These are phyloP conservation scores for Phaeoacremonium minimum DNA, from an alignment of 2,329 filamentous ascomycete species.

Conservation along the genomic window DNA sequence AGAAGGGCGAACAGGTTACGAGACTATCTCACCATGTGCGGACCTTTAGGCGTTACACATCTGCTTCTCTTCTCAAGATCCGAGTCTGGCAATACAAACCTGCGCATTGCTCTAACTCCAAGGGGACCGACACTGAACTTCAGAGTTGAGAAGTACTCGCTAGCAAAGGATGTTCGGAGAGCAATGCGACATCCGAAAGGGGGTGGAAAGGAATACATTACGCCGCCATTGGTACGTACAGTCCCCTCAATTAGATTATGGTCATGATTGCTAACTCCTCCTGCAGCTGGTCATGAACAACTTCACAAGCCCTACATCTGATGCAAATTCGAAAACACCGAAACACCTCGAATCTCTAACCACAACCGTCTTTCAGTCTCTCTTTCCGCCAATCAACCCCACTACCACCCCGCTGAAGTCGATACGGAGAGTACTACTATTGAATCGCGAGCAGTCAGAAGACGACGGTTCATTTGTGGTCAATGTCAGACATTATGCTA, in stretches of 20 bases:
- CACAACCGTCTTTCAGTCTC: constrained; percentile 90
- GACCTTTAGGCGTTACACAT: constrained; percentile 88
- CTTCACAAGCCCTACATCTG: constrained; percentile 64
- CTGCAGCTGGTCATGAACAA: constrained; percentile 93
- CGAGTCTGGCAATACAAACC: constrained; percentile 83
- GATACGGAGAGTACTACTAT: constrained; percentile 84
- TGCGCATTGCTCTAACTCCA: constrained; percentile 82
- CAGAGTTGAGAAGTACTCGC: constrained; percentile 87
- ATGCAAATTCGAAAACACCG: constrained; percentile 67
- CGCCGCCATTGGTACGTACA: constrained; percentile 67
- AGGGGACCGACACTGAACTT: constrained; percentile 92
- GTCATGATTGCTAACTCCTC: constrained; percentile 16
- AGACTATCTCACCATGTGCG: constrained; percentile 94
- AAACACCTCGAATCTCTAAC: constrained; percentile 91
- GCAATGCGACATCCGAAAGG: constrained; percentile 79
- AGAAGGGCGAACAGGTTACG: constrained; percentile 80
- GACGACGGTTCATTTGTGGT: constrained; percentile 70
- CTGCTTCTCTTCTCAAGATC: constrained; percentile 90
- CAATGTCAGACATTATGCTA: constrained; percentile 90
- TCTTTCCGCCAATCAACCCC: constrained; percentile 94
- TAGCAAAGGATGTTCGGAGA: constrained; percentile 85
- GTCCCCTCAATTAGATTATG: neutral
- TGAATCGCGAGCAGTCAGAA: constrained; percentile 70
- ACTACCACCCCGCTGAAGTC: constrained; percentile 84
- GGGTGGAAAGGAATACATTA: constrained; percentile 80